A percentile compares a stretch with the other conserved stretches of the same genome.
Conservation (phyloP, 371 early-diverging fungal genomes). For the Thermomucor indicae-seudaticae region DNA sequence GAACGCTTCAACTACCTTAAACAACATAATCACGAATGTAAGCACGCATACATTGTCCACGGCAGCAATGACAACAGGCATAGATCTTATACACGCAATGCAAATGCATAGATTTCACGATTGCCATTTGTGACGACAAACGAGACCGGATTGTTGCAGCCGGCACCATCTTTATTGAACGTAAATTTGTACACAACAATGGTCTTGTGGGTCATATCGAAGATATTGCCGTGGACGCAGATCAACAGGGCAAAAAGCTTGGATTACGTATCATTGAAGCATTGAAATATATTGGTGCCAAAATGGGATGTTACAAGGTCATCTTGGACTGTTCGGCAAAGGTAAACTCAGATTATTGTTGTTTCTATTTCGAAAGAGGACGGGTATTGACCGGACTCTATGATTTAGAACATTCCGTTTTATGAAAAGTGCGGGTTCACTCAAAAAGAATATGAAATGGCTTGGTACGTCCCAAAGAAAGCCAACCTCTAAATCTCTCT, state of each 20-base stretch:
- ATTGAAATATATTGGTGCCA: slow-evolving; percentile 61
- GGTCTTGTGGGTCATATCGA: slow-evolving; percentile 85
- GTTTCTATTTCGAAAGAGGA: background rate
- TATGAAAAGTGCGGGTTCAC: slow-evolving; percentile 52
- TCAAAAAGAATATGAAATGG: slow-evolving; percentile 49
- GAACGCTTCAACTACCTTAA: slow-evolving; percentile 74
- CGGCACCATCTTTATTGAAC: slow-evolving; percentile 95
- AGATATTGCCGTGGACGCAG: slow-evolving; percentile 92
- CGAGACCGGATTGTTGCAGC: slow-evolving; percentile 75
- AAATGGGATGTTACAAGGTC: slow-evolving; percentile 67
- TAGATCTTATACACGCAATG: background rate
- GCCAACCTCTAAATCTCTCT: too few species aligned
- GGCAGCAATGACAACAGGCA: background rate
- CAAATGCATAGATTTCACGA: slow-evolving; percentile 51
- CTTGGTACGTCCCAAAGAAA: slow-evolving; percentile 42
- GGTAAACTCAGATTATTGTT: slow-evolving; percentile 10
- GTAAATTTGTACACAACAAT: slow-evolving; percentile 90
- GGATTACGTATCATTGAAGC: slow-evolving; percentile 71
- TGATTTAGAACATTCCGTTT: slow-evolving; percentile 40
- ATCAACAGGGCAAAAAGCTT: slow-evolving; percentile 93
- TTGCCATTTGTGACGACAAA: slow-evolving; percentile 79
- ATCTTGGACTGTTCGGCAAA: slow-evolving; percentile 51
- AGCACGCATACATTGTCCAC: too few species aligned
- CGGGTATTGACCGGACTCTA: background rate
- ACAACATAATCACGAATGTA: slow-evolving; percentile 72